Percentiles rank a stretch among this genome's conserved stretches.
Conservation (phyloP, 2,329 filamentous ascomycete genomes). For the Ustulina deusta region DNA sequence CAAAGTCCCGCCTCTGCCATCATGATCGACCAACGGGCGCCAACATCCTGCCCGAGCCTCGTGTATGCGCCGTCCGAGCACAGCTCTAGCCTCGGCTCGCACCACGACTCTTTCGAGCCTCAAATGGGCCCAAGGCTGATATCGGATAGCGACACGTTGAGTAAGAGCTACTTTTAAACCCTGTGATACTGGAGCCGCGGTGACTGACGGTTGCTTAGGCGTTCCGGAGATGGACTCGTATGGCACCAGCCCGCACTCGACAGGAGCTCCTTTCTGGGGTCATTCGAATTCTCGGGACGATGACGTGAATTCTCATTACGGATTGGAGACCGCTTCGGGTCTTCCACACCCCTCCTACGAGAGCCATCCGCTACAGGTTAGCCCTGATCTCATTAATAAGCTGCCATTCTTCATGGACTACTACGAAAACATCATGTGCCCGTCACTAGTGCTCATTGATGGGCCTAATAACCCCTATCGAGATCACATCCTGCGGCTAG, state of each 20-base stretch:
- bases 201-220: conserved; percentile 55
- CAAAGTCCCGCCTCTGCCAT: conserved; percentile 68
- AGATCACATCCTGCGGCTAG: conserved; percentile 82
- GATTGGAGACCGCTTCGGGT: conserved; percentile 58
- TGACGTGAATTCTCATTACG: conserved; percentile 55
- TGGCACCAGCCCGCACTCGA: conserved; percentile 63
- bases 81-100: conserved; percentile 70
- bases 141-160: conserved; percentile 67
- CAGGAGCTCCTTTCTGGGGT: conserved; percentile 60
- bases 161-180: conserved; percentile 58
- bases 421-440: conserved; percentile 92
- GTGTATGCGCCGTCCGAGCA: conserved; percentile 71
- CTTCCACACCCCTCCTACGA: conserved; percentile 63
- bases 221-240: conserved; percentile 66
- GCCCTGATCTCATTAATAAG: conserved; percentile 76
- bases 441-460: conserved; percentile 92
- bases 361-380: conserved; percentile 62
- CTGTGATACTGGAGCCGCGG: conserved; percentile 38
- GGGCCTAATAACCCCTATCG: conserved; percentile 87
- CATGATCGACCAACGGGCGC: conserved; percentile 67
- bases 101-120: conserved; percentile 69
- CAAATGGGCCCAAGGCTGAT: conserved; percentile 66
- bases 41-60: conserved; percentile 71
- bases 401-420: conserved; percentile 93
- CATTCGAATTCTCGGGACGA: conserved; percentile 59